phyloP scores from a whole-genome alignment of 1,284 basidiomycete genomes.

The Peniophora sp. region DNA sequence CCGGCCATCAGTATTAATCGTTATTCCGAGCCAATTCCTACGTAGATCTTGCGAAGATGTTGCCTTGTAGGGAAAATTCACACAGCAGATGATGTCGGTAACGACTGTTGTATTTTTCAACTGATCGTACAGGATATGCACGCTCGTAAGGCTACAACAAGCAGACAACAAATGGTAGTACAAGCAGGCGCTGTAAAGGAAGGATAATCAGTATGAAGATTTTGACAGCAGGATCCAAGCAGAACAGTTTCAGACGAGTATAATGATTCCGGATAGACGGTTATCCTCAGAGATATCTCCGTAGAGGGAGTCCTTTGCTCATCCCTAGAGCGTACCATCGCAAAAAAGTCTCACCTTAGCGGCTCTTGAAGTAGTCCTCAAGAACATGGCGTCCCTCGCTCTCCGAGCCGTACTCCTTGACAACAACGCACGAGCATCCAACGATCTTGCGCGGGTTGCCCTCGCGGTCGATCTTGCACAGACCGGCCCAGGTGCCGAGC shows the following conservation, averaged over 20 bases:
- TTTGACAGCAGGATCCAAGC: too few relatives aligned
- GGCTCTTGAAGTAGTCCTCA: slow-evolving; percentile 95
- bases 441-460: slow-evolving; percentile 98
- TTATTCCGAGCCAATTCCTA: too few relatives aligned
- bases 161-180: too few relatives aligned
- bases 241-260: slow-evolving; percentile 49
- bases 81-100: too few relatives aligned
- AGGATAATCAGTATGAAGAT: too few relatives aligned
- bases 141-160: too few relatives aligned
- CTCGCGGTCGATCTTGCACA: slow-evolving; percentile 99
- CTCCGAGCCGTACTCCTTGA: slow-evolving; percentile 97
- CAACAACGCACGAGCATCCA: slow-evolving; percentile 94
- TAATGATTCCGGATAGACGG: slow-evolving; percentile 84
- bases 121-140: too few relatives aligned
- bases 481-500: slow-evolving; percentile 96
- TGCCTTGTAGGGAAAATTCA: too few relatives aligned
- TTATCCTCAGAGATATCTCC: slow-evolving; percentile 66
- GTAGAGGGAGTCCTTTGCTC: slow-evolving; percentile 87
- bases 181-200: too few relatives aligned
- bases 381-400: slow-evolving; percentile 95
- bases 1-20: too few relatives aligned
- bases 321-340: slow-evolving; percentile 32
- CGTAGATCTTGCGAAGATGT: too few relatives aligned
- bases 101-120: too few relatives aligned
- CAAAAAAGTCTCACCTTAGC: slow-evolving; percentile 39